phyloP scores from a whole-genome alignment of 257 asterid species.

The Coffea canephora region DNA sequence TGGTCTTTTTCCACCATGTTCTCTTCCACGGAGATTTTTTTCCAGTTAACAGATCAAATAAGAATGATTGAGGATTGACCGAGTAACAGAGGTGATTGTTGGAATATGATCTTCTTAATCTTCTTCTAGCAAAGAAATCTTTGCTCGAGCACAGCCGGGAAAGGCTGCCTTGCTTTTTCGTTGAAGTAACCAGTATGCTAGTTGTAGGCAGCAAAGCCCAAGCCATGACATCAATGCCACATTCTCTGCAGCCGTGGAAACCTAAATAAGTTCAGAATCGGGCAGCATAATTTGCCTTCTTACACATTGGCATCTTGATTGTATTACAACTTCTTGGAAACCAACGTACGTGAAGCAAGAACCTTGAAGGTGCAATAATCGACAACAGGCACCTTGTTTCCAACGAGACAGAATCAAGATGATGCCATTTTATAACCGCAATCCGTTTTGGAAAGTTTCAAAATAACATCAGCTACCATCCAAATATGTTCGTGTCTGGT shows the following conservation, averaged over 20 bases:
- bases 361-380: constrained; percentile 22
- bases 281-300: background rate
- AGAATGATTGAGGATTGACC: constrained; percentile 34
- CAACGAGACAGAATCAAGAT: constrained; percentile 40
- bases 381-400: constrained; percentile 44
- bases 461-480: background rate
- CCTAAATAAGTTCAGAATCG: background rate
- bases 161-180: constrained; percentile 27
- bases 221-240: constrained; percentile 36
- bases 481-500: background rate
- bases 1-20: constrained; percentile 16
- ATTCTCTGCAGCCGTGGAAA: background rate
- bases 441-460: constrained; percentile 14
- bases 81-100: constrained; percentile 40
- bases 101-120: constrained; percentile 27
- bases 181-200: constrained; percentile 28
- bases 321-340: constrained; percentile 18
- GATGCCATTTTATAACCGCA: constrained; percentile 33
- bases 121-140: background rate
- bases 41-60: constrained; percentile 40
- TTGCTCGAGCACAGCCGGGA: constrained; percentile 21
- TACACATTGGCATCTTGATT: background rate
- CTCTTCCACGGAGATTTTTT: constrained; percentile 27
- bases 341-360: constrained; percentile 10
- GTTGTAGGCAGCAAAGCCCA: constrained; percentile 28